A percentile compares a stretch with the other conserved stretches of the same genome.
Evolutionary conservation across 345 rosid species (phyloP).

Genomic region (Sapria himalayana): DNA sequence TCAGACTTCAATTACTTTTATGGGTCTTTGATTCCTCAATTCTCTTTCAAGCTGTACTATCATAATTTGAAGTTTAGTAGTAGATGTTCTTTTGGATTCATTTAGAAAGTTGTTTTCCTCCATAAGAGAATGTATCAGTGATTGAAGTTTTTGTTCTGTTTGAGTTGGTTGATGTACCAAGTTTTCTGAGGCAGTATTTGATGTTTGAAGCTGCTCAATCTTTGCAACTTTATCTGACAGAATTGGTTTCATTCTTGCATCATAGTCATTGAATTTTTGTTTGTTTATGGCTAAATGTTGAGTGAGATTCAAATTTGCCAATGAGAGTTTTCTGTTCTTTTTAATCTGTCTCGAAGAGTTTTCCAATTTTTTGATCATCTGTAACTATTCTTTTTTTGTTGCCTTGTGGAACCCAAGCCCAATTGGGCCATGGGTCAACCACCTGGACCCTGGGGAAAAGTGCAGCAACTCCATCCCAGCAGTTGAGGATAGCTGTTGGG

Average conservation of each 20-base stretch:
- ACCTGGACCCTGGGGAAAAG: no score
- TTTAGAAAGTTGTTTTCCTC: conserved; percentile 54
- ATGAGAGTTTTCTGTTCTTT: conserved; percentile 51
- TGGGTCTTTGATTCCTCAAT: conserved; percentile 22
- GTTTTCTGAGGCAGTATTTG: conserved; percentile 46
- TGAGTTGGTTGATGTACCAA: conserved; percentile 32
- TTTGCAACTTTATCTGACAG: conserved; percentile 43
- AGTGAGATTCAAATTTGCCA: conserved; percentile 53
- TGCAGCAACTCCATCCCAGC: no score
- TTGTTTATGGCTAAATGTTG: conserved; percentile 52
- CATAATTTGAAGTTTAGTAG: conserved; percentile 48
- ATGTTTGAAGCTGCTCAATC: conserved; percentile 31
- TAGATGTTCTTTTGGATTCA: conserved; percentile 37
- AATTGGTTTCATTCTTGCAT: conserved; percentile 26
- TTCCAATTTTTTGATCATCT: conserved; percentile 36
- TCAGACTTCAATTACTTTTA: conserved; percentile 22
- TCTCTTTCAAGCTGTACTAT: conserved; percentile 40
- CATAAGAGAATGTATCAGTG: conserved; percentile 58
- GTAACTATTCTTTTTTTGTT: no score
- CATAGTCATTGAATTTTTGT: conserved; percentile 35
- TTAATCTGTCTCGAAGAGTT: conserved; percentile 36
- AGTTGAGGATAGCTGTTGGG: no score
- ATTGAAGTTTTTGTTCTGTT: conserved; percentile 46
- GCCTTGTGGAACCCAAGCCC: no score
- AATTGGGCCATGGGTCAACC: no score